These are phyloP conservation scores for Tetragonia tetragonoides DNA, from an alignment of 148 eudicot genomes.

Conservation along the genomic window DNA sequence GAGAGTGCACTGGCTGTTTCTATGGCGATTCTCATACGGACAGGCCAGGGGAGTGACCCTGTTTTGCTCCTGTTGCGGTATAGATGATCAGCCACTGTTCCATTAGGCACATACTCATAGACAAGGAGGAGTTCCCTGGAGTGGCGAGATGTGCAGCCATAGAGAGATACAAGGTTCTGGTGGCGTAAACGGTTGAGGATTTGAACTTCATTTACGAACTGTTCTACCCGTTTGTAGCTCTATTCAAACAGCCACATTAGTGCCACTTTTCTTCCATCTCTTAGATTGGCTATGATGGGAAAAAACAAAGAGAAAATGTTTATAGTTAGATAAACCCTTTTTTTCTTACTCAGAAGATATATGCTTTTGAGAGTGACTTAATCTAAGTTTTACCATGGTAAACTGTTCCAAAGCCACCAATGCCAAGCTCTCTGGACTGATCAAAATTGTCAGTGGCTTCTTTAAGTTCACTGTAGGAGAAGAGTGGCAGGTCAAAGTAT, in stretches of 20 bases:
- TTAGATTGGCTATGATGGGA: conserved; percentile 42
- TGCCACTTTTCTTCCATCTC: conserved; percentile 74
- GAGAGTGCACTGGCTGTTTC: conserved; percentile 62
- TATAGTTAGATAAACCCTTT: too few relatives aligned
- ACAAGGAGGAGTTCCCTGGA: conserved; percentile 66
- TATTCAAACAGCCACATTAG: conserved; percentile 67
- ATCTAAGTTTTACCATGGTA: conserved; percentile 45
- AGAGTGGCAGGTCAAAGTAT: conserved; percentile 41
- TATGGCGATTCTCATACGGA: conserved; percentile 58
- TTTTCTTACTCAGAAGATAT: neutral
- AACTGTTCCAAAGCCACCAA: conserved; percentile 71
- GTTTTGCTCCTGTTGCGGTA: conserved; percentile 44
- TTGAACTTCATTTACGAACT: conserved; percentile 65
- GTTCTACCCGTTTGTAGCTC: conserved; percentile 56
- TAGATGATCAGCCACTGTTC: conserved; percentile 74
- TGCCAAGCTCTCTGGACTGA: conserved; percentile 53
- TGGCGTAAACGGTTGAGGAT: conserved; percentile 58
- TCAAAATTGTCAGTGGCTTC: conserved; percentile 55
- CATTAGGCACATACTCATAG: conserved; percentile 69
- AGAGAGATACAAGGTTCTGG: conserved; percentile 59
- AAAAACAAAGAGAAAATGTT: neutral
- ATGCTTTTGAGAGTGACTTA: neutral
- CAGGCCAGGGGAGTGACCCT: conserved; percentile 46
- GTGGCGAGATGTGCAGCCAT: conserved; percentile 64
- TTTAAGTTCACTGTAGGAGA: conserved; percentile 39